Evolutionary conservation across 164 flowering plant species (phyloP).

Genomic region (Protea cynaroides): DNA sequence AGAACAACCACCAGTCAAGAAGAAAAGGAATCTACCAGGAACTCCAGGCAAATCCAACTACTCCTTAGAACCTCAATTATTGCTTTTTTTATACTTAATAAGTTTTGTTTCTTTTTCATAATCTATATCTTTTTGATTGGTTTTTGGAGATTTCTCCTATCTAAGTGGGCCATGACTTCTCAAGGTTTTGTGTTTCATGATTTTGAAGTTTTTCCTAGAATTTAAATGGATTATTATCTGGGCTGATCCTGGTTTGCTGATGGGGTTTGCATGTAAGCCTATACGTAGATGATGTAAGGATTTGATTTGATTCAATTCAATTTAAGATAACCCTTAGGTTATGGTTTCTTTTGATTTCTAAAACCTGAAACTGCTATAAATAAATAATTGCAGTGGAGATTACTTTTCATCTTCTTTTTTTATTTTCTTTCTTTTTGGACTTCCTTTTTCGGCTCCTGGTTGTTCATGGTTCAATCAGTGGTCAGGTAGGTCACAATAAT

Average conservation of each 20-base stretch:
- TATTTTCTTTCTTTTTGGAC: too few species aligned
- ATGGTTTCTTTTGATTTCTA: background rate
- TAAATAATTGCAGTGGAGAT: too few species aligned
- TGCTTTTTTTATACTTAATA: background rate
- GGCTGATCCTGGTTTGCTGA: background rate
- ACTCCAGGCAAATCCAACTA: constrained; percentile 63
- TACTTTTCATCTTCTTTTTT: too few species aligned
- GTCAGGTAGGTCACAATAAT: too few species aligned
- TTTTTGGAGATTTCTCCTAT: background rate
- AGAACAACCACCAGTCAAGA: constrained; percentile 33
- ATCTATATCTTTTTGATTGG: background rate
- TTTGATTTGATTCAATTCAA: background rate
- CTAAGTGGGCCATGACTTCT: constrained; percentile 3
- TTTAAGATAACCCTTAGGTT: too few species aligned
- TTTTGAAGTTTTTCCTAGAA: background rate
- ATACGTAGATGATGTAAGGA: background rate
- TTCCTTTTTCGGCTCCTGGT: too few species aligned
- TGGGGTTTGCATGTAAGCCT: background rate
- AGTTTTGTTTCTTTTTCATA: background rate
- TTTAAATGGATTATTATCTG: background rate
- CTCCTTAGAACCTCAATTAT: background rate
- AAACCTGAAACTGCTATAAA: too few species aligned
- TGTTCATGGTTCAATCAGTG: too few species aligned
- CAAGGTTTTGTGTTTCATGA: background rate
- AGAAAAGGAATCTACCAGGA: constrained; percentile 82